Percentiles rank a stretch among this genome's conserved stretches.
These are phyloP conservation scores for Penicillium verrucosum DNA, from an alignment of 2,329 filamentous ascomycete genomes.

Conservation along the genomic window DNA sequence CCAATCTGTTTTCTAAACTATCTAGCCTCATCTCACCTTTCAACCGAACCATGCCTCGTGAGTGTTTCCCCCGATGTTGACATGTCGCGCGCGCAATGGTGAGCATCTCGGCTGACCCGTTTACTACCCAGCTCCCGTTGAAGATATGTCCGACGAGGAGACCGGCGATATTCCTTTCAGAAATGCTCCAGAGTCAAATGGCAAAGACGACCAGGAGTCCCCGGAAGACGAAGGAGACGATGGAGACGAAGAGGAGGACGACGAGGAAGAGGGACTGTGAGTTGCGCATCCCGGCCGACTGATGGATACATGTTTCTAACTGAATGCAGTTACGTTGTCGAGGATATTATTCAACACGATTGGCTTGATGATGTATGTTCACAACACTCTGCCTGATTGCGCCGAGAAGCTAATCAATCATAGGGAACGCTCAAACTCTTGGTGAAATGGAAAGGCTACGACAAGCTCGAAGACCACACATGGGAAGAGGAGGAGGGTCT, in stretches of 20 bases:
- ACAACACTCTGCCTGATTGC: neutral
- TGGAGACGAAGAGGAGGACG: conserved; percentile 21
- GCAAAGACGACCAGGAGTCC: conserved; percentile 11
- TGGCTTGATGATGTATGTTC: conserved; percentile 36
- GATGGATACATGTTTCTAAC: conserved; percentile 13
- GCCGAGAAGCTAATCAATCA: conserved; percentile 16
- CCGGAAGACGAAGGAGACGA: conserved; percentile 13
- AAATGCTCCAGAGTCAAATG: conserved; percentile 25
- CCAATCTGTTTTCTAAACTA: conserved; percentile 33
- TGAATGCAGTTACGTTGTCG: conserved; percentile 39
- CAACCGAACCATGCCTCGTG: conserved; percentile 40
- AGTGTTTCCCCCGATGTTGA: conserved; percentile 23
- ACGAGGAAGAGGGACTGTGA: conserved; percentile 36
- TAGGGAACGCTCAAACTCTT: conserved; percentile 40
- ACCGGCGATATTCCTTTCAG: conserved; percentile 40
- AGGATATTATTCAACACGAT: conserved; percentile 38
- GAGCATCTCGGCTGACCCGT: conserved; percentile 14
- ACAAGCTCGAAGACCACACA: conserved; percentile 43
- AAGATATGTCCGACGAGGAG: conserved; percentile 38
- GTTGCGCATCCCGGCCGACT: conserved; percentile 14
- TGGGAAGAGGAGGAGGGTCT: conserved; percentile 47
- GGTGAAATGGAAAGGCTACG: conserved; percentile 50
- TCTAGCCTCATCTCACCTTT: conserved; percentile 22
- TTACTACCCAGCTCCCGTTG: conserved; percentile 27
- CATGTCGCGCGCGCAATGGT: conserved; percentile 5